Evolutionary conservation across 306 rosid genomes (phyloP).

Genomic region (Senna siamea): DNA sequence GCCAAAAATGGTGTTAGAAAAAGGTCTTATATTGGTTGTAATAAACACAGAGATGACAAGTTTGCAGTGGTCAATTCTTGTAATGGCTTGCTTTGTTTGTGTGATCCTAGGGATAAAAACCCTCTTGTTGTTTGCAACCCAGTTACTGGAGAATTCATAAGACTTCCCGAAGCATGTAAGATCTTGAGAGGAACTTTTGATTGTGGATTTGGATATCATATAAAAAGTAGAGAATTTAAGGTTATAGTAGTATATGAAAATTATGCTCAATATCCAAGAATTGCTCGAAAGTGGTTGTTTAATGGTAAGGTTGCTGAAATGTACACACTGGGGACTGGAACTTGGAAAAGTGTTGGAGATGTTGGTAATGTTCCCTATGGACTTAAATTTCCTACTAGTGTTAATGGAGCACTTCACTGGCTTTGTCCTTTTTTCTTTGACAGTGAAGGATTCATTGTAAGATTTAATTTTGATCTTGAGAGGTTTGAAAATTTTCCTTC

Average conservation of each 20-base stretch:
- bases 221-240: constrained; percentile 8
- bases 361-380: neutral
- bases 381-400: constrained; percentile 1
- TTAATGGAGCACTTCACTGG: constrained; percentile 36
- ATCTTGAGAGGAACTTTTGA: neutral
- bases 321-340: constrained; percentile 20
- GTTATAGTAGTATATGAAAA: neutral
- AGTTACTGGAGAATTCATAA: constrained; percentile 28
- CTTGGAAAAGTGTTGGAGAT: neutral
- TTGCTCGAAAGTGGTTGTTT: neutral
- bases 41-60: constrained; percentile 2
- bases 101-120: neutral
- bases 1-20: neutral
- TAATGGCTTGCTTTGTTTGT: constrained; percentile 40
- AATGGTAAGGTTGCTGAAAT: neutral
- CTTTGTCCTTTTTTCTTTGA: neutral
- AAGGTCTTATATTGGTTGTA: neutral
- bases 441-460: neutral
- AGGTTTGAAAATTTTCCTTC: constrained; percentile 25
- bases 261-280: neutral
- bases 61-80: constrained; percentile 31
- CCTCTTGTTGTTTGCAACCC: constrained; percentile 40
- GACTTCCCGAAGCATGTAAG: constrained; percentile 16
- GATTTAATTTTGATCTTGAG: constrained; percentile 36
- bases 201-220: constrained; percentile 24